Evolutionary conservation across 345 rosid species (phyloP).

Genomic region (Populus davidiana): DNA sequence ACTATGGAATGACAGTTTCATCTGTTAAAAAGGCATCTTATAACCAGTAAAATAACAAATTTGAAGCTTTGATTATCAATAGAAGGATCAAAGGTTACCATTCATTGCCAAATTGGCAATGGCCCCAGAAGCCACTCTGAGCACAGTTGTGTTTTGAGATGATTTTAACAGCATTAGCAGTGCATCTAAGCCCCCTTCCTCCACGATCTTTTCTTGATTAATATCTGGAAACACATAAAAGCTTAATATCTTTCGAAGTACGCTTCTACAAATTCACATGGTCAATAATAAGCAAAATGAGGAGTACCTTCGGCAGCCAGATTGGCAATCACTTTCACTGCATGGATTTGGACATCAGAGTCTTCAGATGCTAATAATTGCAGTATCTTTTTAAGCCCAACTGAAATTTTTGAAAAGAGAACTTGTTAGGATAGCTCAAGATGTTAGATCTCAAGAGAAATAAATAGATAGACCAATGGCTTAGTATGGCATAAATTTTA

Average conservation of each 20-base stretch:
- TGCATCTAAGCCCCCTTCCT: constrained; percentile 92
- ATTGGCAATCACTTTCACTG: constrained; percentile 91
- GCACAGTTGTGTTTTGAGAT: constrained; percentile 70
- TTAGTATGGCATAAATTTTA: constrained; percentile 15
- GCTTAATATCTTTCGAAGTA: neutral
- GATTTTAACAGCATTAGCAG: constrained; percentile 62
- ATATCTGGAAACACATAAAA: constrained; percentile 40
- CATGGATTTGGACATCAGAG: constrained; percentile 80
- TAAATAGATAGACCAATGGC: neutral
- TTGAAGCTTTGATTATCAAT: neutral
- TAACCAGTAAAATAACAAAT: neutral
- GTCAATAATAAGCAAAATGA: constrained; percentile 3
- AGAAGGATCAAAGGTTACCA: constrained; percentile 40
- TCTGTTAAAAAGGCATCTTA: neutral
- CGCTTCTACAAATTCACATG: neutral
- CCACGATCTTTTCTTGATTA: constrained; percentile 84
- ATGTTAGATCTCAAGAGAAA: neutral
- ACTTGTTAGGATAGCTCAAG: constrained; percentile 6
- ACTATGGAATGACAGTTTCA: neutral
- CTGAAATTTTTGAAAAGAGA: constrained; percentile 32
- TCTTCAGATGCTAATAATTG: constrained; percentile 77
- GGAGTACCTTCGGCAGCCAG: constrained; percentile 90
- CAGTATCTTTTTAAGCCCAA: constrained; percentile 82
- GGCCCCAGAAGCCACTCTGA: constrained; percentile 96
- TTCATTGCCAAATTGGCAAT: constrained; percentile 97